A percentile compares a stretch with the other conserved stretches of the same genome.
Evolutionary conservation across 2,329 filamentous ascomycete genomes (phyloP).

Genomic region (Cladosporium sp.): DNA sequence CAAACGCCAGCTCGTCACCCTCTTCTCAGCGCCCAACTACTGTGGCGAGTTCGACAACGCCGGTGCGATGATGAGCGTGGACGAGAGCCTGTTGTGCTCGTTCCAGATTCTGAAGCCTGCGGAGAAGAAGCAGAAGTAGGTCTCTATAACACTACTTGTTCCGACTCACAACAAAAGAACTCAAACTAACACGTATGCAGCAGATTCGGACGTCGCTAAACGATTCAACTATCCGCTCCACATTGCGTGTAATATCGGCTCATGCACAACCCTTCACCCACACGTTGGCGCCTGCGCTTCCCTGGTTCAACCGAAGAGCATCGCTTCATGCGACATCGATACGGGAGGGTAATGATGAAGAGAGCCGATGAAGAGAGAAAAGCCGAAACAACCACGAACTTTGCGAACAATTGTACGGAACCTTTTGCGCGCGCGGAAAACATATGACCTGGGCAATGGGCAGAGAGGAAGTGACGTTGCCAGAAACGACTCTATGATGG

Average conservation of each 20-base stretch:
- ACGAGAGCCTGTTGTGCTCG: conserved; percentile 96
- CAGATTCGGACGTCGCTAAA: conserved; percentile 18
- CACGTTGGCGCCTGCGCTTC: conserved; percentile 7
- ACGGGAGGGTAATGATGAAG: conserved; percentile 5
- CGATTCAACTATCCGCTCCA: background rate
- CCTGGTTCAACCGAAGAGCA: conserved; percentile 11
- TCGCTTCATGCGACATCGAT: conserved; percentile 1
- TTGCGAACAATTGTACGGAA: conserved; percentile 15
- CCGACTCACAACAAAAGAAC: conserved; percentile 67
- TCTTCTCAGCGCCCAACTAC: conserved; percentile 98
- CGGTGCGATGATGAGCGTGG: conserved; percentile 99
- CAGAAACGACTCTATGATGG: conserved; percentile 2
- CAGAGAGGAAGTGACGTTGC: conserved; percentile 1
- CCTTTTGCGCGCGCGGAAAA: conserved; percentile 1
- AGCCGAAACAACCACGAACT: conserved; percentile 12
- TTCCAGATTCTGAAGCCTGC: conserved; percentile 99
- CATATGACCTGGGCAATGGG: conserved; percentile 5
- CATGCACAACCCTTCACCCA: background rate
- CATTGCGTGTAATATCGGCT: background rate
- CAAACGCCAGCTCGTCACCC: conserved; percentile 92
- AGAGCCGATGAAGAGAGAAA: conserved; percentile 7
- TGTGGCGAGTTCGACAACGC: conserved; percentile 99
- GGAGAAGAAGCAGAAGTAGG: conserved; percentile 99
- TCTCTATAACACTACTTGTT: conserved; percentile 61
- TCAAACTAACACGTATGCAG: conserved; percentile 61